These are phyloP conservation scores for Claviceps maximensis DNA, from an alignment of 2,329 filamentous ascomycete genomes.

Conservation along the genomic window DNA sequence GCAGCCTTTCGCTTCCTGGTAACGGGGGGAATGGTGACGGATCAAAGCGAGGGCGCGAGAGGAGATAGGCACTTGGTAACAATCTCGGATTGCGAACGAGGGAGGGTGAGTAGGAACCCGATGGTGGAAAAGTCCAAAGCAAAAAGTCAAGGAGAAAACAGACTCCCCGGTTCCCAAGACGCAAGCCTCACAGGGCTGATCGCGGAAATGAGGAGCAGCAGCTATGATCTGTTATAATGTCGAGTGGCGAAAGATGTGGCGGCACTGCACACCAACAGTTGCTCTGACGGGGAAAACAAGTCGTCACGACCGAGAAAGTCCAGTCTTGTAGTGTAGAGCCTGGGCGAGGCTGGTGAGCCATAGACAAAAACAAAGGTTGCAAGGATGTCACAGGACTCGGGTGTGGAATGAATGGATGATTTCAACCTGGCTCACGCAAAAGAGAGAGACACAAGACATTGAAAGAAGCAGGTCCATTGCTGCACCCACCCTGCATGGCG, in stretches of 20 bases:
- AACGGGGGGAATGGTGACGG: conserved; percentile 45
- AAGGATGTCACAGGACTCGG: conserved; percentile 1
- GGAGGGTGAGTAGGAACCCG: neutral
- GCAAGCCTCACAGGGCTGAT: neutral
- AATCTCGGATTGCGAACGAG: neutral
- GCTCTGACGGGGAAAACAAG: neutral
- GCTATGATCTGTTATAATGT: neutral
- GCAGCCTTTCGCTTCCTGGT: conserved; percentile 51
- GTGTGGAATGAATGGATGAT: neutral
- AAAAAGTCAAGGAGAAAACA: neutral
- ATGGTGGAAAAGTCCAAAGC: neutral
- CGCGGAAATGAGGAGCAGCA: neutral
- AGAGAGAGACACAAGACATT: neutral
- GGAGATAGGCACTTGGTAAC: neutral
- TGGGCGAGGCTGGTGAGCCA: neutral
- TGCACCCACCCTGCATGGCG: neutral
- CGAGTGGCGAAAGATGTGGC: neutral
- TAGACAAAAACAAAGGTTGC: neutral
- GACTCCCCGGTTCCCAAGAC: neutral
- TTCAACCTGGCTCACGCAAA: no score
- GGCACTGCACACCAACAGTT: neutral
- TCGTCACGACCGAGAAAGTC: neutral
- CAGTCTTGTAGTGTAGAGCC: neutral
- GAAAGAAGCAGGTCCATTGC: neutral
- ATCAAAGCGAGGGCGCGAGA: conserved; percentile 1